Evolutionary conservation across 225 moss, liverwort and hornwort genomes (phyloP), one percentile per base, ranked within the genome.

Genomic region (Physcomitrellopsis africana): DNA sequence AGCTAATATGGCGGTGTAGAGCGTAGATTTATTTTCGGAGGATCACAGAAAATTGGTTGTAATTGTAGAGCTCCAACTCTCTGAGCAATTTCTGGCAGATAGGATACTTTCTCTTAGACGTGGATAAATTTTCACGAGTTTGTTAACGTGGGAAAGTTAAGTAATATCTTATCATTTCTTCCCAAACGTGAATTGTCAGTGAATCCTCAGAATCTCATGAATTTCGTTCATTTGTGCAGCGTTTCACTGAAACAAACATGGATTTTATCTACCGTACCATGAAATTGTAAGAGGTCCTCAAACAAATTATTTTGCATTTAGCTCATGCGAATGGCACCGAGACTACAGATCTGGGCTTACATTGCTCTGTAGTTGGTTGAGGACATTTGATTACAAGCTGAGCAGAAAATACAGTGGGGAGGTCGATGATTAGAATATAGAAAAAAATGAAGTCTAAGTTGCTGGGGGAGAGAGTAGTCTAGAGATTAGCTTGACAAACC

Each of bases 391-490:
- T 70, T 70, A 42, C 8, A 11, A 13, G 55, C 26, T n/a, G 47
- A 27, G 32, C 4, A 24, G 24, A 24, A 60, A 8, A 8, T 20
- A 19, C 48, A 16, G 59, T 43, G 23, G 44, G 44, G 75, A 45
- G 10, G 23, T 14, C 46, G 8, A 45, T 57, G 5, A 11, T 22
- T 16, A 26, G 58, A 56, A 67, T 42, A 27, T 62, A n/a, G 32
- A 5, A 37, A 7, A 37, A 15, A 66, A 48, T 37, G 65, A 64
- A 43, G n/a, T 46, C 49, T 10, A 45, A 55, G 13, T 10, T 70
- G 29, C 54, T 69, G 57, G 70, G 70, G 44, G 58, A 56, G n/a
- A 15, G n/a, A 57, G 44, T 46, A 8, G 57, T 56, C 8, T 9
- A 45, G 45, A 55, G 46, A 13, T 8, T 52, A 43, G 52, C 13